Evolutionary conservation across 768 basidiomycete genomes (phyloP).

Genomic region (Podaxis mareebaensis): DNA sequence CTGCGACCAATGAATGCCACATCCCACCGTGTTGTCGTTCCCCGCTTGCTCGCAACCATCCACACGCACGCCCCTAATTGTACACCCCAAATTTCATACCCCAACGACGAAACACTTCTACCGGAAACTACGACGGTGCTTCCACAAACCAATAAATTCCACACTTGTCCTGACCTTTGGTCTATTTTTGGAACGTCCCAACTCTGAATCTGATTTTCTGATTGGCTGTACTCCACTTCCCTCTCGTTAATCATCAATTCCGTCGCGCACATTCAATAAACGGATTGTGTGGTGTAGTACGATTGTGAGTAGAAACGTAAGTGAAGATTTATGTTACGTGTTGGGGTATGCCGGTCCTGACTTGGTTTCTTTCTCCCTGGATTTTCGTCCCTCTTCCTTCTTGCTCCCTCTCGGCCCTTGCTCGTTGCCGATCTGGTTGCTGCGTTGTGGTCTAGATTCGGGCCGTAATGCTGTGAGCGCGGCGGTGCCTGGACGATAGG

Average conservation of each 20-base stretch:
- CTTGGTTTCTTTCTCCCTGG: neutral
- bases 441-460: conserved; percentile 5
- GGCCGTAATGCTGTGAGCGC: conserved; percentile 11
- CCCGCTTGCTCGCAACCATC: neutral
- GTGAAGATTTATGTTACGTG: conserved; percentile 1
- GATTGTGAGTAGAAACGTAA: conserved; percentile 14
- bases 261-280: neutral
- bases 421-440: neutral
- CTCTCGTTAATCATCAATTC: neutral
- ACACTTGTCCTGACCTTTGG: neutral
- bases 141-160: neutral
- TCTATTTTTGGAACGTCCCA: neutral
- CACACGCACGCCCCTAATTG: too few species aligned
- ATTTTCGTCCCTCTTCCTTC: neutral
- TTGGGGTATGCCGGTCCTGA: neutral
- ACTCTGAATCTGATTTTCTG: neutral
- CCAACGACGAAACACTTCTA: neutral
- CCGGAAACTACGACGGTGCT: neutral
- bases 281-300: neutral
- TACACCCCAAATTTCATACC: too few species aligned
- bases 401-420: neutral
- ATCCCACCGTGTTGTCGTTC: neutral
- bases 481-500: neutral
- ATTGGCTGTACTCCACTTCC: neutral
- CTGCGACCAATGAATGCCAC: neutral